These are phyloP conservation scores for Pythium rhizo-oryzae DNA, from an alignment of 352 stramenopile species.

Conservation along the genomic window DNA sequence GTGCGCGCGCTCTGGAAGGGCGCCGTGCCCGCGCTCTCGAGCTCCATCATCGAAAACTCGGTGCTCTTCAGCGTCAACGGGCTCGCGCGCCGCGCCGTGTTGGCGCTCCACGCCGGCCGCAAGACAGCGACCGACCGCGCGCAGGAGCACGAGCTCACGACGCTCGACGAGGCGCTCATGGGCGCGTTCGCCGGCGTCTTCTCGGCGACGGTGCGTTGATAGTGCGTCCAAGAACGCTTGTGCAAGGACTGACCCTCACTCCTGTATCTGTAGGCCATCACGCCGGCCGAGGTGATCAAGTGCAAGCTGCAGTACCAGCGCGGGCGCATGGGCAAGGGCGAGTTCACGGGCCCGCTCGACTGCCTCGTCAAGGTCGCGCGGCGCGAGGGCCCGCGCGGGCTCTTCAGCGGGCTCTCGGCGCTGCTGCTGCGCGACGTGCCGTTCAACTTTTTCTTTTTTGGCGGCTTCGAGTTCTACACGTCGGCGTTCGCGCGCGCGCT, in stretches of 20 bases:
- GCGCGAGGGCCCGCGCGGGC: slow-evolving; percentile 58
- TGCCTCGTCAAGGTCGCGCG: slow-evolving; percentile 69
- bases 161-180: slow-evolving; percentile 83
- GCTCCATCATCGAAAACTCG: slow-evolving; percentile 90
- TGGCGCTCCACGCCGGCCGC: slow-evolving; percentile 54
- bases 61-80: slow-evolving; percentile 90
- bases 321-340: slow-evolving; percentile 60
- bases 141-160: slow-evolving; percentile 67
- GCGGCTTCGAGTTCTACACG: slow-evolving; percentile 79
- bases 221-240: too few relatives aligned
- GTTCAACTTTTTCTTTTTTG: slow-evolving; percentile 93
- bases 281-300: slow-evolving; percentile 86
- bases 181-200: slow-evolving; percentile 81
- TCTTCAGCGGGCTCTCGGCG: slow-evolving; percentile 84
- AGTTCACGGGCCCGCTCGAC: slow-evolving; percentile 67
- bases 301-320: slow-evolving; percentile 82
- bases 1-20: slow-evolving; percentile 85
- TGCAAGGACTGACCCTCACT: neutral
- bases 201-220: slow-evolving; percentile 62
- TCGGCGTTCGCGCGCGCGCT: slow-evolving; percentile 48
- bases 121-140: slow-evolving; percentile 37
- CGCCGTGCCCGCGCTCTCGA: slow-evolving; percentile 83
- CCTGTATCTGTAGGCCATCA: slow-evolving; percentile 63
- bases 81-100: slow-evolving; percentile 65
- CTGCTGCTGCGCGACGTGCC: slow-evolving; percentile 86